Percentiles rank a stretch among this genome's conserved stretches.
Evolutionary conservation across 768 basidiomycete species (phyloP).

Genomic region (Suillus hirtellus): DNA sequence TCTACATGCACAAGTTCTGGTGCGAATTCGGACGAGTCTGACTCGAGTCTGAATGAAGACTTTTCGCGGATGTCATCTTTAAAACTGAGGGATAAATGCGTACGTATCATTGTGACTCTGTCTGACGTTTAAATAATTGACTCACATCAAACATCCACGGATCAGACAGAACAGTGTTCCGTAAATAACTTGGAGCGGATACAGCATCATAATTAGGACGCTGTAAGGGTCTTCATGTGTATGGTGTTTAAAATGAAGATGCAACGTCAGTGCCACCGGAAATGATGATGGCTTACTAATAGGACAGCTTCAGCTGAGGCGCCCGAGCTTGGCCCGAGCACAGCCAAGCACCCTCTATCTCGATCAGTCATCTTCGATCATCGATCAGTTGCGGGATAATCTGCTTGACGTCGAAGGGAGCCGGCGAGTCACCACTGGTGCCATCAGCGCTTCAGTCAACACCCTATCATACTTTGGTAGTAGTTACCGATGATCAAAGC

Average conservation of each 20-base stretch:
- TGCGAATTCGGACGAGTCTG: conserved; percentile 74
- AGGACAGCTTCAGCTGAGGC: not conserved
- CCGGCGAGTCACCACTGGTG: not conserved
- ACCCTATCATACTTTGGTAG: not conserved
- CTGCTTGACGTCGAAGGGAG: not conserved
- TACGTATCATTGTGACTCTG: not conserved
- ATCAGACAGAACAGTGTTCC: not conserved
- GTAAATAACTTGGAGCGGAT: not conserved
- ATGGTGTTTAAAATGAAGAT: not conserved
- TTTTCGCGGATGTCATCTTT: conserved; percentile 75
- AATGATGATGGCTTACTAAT: not conserved
- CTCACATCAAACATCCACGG: not conserved
- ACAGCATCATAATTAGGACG: not conserved
- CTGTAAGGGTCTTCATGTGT: not conserved
- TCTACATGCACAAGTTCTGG: conserved; percentile 84
- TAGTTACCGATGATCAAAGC: not conserved
- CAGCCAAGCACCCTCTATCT: not conserved
- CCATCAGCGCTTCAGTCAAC: not conserved
- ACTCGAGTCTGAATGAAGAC: conserved; percentile 83
- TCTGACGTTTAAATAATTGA: not conserved
- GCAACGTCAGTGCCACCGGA: not conserved
- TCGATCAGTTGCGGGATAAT: not conserved
- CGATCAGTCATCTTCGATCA: not conserved
- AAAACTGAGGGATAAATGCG: conserved; percentile 50
- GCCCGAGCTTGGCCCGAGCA: too few species aligned